A percentile compares a stretch with the other conserved stretches of the same genome.
Conservation (phyloP, 2,329 filamentous ascomycete genomes). For the Talaromyces verruculosus region DNA sequence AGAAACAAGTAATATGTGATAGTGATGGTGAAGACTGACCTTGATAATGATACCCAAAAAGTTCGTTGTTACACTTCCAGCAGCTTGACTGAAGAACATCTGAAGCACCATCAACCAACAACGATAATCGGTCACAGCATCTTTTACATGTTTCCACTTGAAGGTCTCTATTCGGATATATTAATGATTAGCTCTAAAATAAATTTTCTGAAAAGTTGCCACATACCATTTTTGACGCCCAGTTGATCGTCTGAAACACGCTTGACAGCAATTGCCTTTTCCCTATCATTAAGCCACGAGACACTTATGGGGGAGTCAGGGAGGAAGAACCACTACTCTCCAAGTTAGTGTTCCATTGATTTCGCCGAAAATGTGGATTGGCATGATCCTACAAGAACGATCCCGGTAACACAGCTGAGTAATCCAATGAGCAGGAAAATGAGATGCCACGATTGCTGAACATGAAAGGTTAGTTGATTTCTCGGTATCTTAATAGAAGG, state of each 20-base stretch:
- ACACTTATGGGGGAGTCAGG: constrained; percentile 17
- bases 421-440: constrained; percentile 5
- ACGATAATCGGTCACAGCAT: constrained; percentile 13
- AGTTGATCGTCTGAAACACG: constrained; percentile 19
- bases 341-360: neutral
- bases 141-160: constrained; percentile 18
- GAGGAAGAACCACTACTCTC: constrained; percentile 16
- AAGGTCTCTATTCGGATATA: neutral
- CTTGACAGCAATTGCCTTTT: constrained; percentile 19
- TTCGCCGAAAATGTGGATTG: neutral
- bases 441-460: constrained; percentile 4
- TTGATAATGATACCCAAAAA: constrained; percentile 21
- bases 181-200: neutral
- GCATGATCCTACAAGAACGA: neutral
- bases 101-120: constrained; percentile 19
- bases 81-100: constrained; percentile 21
- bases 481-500: no score
- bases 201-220: neutral
- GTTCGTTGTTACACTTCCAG: constrained; percentile 18
- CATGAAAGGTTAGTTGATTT: neutral
- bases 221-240: neutral
- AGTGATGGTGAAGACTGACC: neutral
- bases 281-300: neutral
- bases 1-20: neutral
- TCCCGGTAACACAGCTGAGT: neutral